Base-by-base conservation (phyloP, 2,329 filamentous ascomycete species). In the Diaporthe ampelina region DNA sequence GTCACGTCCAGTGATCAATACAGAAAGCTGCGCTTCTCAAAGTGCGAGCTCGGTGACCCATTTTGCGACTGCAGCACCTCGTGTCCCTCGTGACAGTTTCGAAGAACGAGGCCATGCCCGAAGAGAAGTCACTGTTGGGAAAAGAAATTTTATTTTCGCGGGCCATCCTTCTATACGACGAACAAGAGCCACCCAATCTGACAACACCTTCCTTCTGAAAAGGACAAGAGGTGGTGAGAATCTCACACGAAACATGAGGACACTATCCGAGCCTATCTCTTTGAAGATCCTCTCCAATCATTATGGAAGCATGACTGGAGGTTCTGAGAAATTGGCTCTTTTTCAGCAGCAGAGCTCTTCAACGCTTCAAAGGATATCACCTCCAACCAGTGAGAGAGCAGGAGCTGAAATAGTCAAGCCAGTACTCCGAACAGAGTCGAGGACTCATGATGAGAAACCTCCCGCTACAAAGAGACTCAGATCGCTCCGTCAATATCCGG, bases 11-110 rank as follows among this genome's bases (percentile, higher is more conserved):
- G 19, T 10, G 3, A 10, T 1, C 1, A 29, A 19, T 1, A 1
- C n/a, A 1, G 4, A 6, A 10, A 1, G 1, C 6, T 4, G 7
- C 13, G 0, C 3, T 11, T 13, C n/a, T 52, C 29, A 21, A 8
- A 6, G 3, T 19, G 13, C 45, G 32, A 9, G 5, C 10, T 67
- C 21, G 0, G 19, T 2, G 1, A 19, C 29, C 11, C 10, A 17
- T 8, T 50, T 17, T 29, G 8, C 11, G 29, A 7, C 45, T 13
- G 11, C 35, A 13, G 37, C 37, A 40, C 37, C 37, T 40, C 37
- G 4, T 40, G 4, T 40, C 11, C 37, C 37, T 13, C 37, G 15
- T 1, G 11, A 11, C 10, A 37, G 35, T 37, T 10, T 37, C 35
- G 4, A 10, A 37, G 35, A 37, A 37, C 35, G 35, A 37, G 35